Evolutionary conservation across 306 rosid species (phyloP).

Genomic region (Pyrus pyrifolia): DNA sequence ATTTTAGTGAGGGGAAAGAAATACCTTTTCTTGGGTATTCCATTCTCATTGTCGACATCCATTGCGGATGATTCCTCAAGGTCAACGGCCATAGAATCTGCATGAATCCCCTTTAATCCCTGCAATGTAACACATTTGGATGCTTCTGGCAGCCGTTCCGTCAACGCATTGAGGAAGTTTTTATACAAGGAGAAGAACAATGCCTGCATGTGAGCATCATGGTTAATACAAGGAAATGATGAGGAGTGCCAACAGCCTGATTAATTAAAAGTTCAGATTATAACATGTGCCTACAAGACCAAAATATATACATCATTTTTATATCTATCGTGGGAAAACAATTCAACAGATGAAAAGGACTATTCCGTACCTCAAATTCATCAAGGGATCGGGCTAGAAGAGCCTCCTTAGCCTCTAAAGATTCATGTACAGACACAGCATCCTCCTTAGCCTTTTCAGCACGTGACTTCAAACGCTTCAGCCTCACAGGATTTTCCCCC

Average conservation of each 20-base stretch:
- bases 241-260: background rate
- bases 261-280: background rate
- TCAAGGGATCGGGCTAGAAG: slow-evolving; percentile 81
- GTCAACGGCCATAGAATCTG: slow-evolving; percentile 63
- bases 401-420: slow-evolving; percentile 95
- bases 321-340: background rate
- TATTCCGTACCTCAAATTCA: slow-evolving; percentile 73
- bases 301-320: background rate
- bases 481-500: slow-evolving; percentile 76
- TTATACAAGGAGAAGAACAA: slow-evolving; percentile 68
- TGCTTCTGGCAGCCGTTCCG: slow-evolving; percentile 74
- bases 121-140: slow-evolving; percentile 48
- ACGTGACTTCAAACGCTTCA: slow-evolving; percentile 71
- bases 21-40: slow-evolving; percentile 62
- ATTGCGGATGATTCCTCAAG: slow-evolving; percentile 66
- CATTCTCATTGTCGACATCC: slow-evolving; percentile 78
- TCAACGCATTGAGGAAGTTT: slow-evolving; percentile 63
- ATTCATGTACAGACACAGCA: slow-evolving; percentile 55
- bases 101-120: slow-evolving; percentile 53
- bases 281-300: background rate
- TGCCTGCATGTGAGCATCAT: slow-evolving; percentile 45
- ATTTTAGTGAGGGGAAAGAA: background rate
- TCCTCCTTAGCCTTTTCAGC: slow-evolving; percentile 80
- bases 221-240: slow-evolving; percentile 8
- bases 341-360: background rate